Evolutionary conservation across 2,329 filamentous ascomycete genomes (phyloP), one percentile per base, ranked within the genome.

Genomic region (Aspergillus aculeatinus): DNA sequence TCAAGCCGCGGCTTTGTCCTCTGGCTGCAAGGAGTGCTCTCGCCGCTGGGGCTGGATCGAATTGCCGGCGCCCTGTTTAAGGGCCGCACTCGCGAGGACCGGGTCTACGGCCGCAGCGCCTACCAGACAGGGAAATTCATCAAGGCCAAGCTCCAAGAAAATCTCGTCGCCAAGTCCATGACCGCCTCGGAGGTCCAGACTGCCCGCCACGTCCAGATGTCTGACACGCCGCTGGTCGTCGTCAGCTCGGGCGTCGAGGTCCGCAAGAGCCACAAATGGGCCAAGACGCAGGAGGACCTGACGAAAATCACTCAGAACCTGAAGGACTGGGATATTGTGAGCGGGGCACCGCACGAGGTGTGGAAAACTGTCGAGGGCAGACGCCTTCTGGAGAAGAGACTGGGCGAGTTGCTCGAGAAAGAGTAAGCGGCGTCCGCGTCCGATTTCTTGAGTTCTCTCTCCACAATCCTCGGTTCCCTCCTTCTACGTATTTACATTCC

Each of bases 61-160:
- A 81, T 96, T 35, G 83, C 87, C 0, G 93, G 90, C 0, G 92
- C 93, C 7, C 76, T 98, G 5, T 91, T 98, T 80, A 85, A 86
- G 55, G 91, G 92, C 42, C 89, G 92, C 47, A 89, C 84, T 1
- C 87, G 90, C 42, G 86, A 89, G 72, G 94, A 98, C 74, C 89
- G 95, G 10, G 87, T 96, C 11, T 96, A 90, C 76, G 95, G 95
- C 12, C 84, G 86, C 49, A 86, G 87, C 5, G 87, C 92, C 0
- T 89, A 92, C 71, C 91, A 96, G 75, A 83, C 83, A 25, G 91
- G 90, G 62, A 96, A 93, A 74, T 89, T 86, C 73, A 89, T 97
- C 75, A 96, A 96, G 74, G 90, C 92, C 4, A 91, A 93, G 76
- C 82, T 99, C 58, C 95, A 99, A 77, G 95, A 99, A 79, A 94